Conservation (phyloP, 805 yeast species). For the Nakazawaea laoshanensis region DNA sequence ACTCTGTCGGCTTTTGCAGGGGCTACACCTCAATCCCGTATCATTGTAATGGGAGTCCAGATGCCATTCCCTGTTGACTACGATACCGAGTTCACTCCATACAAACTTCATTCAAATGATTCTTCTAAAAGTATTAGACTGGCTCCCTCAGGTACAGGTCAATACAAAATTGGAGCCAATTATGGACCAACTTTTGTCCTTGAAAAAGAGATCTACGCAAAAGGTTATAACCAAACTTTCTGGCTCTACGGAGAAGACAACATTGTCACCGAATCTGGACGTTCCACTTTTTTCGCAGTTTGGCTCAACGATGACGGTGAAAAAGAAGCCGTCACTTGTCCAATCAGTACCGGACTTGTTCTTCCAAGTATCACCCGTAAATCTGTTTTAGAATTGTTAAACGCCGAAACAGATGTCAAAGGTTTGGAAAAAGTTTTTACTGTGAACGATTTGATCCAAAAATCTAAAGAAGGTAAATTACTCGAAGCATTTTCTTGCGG, state of each 20-base stretch:
- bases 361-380: constrained; percentile 47
- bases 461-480: constrained; percentile 36
- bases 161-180: constrained; percentile 46
- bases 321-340: constrained; percentile 42
- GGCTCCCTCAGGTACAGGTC: constrained; percentile 51
- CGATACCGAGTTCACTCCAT: constrained; percentile 35
- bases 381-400: constrained; percentile 34
- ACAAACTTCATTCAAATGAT: constrained; percentile 32
- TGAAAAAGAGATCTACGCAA: constrained; percentile 32
- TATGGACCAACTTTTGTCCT: constrained; percentile 44
- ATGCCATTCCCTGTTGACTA: constrained; percentile 23
- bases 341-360: constrained; percentile 39
- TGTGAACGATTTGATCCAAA: constrained; percentile 34
- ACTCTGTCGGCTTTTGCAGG: constrained; percentile 40
- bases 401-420: constrained; percentile 24
- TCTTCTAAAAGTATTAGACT: constrained; percentile 45
- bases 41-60: constrained; percentile 35
- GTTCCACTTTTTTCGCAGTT: constrained; percentile 44
- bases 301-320: constrained; percentile 32
- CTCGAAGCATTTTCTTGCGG: constrained; percentile 48
- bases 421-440: constrained; percentile 37
- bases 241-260: constrained; percentile 47
- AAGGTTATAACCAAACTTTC: constrained; percentile 43
- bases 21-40: constrained; percentile 33
- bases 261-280: constrained; percentile 46